Conservation (phyloP, 257 asterid species). For the Solanum paucissectum region DNA sequence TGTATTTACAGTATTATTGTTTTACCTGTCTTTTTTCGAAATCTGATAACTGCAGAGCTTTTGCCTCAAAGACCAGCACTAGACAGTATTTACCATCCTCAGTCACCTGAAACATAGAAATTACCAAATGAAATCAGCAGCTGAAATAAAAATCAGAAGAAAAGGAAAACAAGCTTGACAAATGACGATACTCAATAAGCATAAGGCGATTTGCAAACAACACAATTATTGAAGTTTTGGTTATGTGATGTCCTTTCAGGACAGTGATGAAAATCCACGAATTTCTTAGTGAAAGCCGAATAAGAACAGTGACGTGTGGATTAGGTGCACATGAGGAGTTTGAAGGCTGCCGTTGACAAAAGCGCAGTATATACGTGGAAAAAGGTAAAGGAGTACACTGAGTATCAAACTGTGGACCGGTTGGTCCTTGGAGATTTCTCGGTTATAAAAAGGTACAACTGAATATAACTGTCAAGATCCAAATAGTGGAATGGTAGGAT, state of each 20-base stretch:
- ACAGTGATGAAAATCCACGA: neutral
- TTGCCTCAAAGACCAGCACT: constrained; percentile 73
- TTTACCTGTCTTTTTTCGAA: constrained; percentile 79
- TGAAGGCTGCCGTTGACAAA: neutral
- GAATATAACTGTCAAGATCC: neutral
- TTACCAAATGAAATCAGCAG: neutral
- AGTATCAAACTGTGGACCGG: neutral
- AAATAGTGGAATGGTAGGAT: neutral
- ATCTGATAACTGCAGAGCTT: constrained; percentile 65
- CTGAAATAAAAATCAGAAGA: neutral
- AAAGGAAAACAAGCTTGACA: neutral
- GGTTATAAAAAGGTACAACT: neutral
- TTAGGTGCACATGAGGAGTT: neutral
- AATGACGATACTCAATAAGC: neutral
- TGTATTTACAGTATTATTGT: neutral
- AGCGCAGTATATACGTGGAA: neutral
- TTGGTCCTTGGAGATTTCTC: neutral
- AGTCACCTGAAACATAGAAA: constrained; percentile 46
- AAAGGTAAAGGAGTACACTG: neutral
- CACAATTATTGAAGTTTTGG: neutral
- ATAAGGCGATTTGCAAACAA: neutral
- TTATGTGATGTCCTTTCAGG: neutral
- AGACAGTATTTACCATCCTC: constrained; percentile 71
- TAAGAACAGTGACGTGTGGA: neutral
- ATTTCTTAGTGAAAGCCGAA: neutral